Conservation (phyloP, 768 basidiomycete species). For the Kwoniella shandongensis region DNA sequence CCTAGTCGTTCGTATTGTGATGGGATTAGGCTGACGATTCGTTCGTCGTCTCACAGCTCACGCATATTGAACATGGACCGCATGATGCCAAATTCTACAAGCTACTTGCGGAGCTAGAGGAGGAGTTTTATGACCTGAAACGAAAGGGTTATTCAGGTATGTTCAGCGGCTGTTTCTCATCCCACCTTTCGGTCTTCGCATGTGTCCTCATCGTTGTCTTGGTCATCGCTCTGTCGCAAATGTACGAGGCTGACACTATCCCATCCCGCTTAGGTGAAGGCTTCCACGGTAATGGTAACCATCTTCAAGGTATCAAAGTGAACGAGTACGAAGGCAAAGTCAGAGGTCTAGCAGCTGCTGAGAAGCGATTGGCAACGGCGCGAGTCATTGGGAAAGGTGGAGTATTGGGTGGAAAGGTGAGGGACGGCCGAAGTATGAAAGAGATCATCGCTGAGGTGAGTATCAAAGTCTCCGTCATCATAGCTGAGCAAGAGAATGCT, state of each 20-base stretch:
- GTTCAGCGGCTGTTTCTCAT: conserved; percentile 11
- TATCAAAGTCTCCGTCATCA: not conserved
- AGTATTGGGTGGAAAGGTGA: conserved; percentile 60
- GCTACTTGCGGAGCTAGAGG: conserved; percentile 63
- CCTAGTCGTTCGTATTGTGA: too few species aligned
- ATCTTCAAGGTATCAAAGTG: conserved; percentile 67
- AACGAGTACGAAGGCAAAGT: conserved; percentile 65
- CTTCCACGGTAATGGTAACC: conserved; percentile 73
- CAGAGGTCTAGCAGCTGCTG: conserved; percentile 76
- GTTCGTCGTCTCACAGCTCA: conserved; percentile 61
- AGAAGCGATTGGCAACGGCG: conserved; percentile 63
- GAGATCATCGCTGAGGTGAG: conserved; percentile 72
- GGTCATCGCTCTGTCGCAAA: not conserved
- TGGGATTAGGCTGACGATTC: too few species aligned
- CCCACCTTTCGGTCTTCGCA: not conserved
- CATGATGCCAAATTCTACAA: conserved; percentile 66
- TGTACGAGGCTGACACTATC: not conserved
- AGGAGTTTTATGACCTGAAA: conserved; percentile 78
- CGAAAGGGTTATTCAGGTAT: conserved; percentile 74
- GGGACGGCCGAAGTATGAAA: conserved; percentile 60
- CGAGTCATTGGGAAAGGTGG: conserved; percentile 60
- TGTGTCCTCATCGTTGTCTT: not conserved
- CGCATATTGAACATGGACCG: conserved; percentile 83
- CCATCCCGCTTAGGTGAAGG: conserved; percentile 84
- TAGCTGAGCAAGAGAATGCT: not conserved